phyloP scores from a whole-genome alignment of 1,139 yeast genomes.

The Scheffersomyces cryptocercus region DNA sequence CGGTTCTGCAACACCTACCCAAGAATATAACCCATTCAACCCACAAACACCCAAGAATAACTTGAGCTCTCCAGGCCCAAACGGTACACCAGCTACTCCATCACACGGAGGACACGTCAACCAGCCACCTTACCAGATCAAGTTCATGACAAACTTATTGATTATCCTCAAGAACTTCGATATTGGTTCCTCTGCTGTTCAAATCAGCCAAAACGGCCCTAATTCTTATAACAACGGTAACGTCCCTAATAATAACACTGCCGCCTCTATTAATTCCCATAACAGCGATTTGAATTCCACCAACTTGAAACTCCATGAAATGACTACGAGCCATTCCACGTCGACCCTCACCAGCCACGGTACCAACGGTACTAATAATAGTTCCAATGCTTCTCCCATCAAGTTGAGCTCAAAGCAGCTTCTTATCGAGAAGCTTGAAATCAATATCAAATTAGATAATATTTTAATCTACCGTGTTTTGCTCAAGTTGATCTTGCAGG shows the following conservation, averaged over 20 bases:
- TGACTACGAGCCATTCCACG: background rate
- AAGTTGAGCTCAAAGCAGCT: slow-evolving; percentile 43
- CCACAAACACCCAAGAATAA: slow-evolving; percentile 9
- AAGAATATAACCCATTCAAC: slow-evolving; percentile 4
- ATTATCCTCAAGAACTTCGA: slow-evolving; percentile 43
- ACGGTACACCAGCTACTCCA: background rate
- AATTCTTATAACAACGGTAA: background rate
- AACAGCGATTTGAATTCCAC: background rate
- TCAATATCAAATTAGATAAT: slow-evolving; percentile 43
- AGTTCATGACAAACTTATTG: slow-evolving; percentile 37
- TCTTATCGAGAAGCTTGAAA: slow-evolving; percentile 47
- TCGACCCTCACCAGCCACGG: slow-evolving; percentile 1
- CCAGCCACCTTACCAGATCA: slow-evolving; percentile 33
- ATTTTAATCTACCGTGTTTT: slow-evolving; percentile 42
- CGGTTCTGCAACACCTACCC: background rate
- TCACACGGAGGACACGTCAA: slow-evolving; percentile 2
- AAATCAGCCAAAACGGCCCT: background rate
- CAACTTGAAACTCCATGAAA: background rate
- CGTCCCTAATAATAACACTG: slow-evolving; percentile 4
- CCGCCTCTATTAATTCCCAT: slow-evolving; percentile 14
- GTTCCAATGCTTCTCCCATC: slow-evolving; percentile 34
- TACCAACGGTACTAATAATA: slow-evolving; percentile 6
- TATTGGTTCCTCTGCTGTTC: slow-evolving; percentile 24
- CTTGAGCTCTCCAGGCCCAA: slow-evolving; percentile 4
- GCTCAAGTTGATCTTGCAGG: slow-evolving; percentile 31